Evolutionary conservation across 768 basidiomycete genomes (phyloP).

Genomic region (Boletus subcaerulescens): DNA sequence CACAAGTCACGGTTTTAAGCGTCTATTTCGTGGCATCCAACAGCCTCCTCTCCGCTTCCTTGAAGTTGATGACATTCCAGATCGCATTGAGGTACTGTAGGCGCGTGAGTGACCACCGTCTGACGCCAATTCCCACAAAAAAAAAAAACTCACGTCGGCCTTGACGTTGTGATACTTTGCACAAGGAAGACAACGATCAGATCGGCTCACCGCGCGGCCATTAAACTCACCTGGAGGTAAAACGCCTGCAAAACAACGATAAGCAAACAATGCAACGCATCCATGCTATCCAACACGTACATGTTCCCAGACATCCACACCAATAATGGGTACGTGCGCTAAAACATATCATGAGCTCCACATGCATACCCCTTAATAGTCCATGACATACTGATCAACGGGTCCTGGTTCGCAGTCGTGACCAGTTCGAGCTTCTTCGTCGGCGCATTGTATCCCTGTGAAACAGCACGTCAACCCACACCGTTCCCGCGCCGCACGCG

Average conservation of each 20-base stretch:
- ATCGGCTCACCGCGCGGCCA: not conserved
- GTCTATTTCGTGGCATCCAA: slow-evolving; percentile 36
- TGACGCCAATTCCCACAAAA: slow-evolving; percentile 10
- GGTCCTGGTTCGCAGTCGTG: slow-evolving; percentile 97
- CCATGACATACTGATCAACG: slow-evolving; percentile 55
- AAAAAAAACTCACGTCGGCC: slow-evolving; percentile 63
- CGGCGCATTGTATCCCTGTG: slow-evolving; percentile 63
- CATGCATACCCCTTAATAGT: not conserved
- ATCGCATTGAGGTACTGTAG: slow-evolving; percentile 87
- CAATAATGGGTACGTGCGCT: slow-evolving; percentile 90
- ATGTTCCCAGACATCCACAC: slow-evolving; percentile 98
- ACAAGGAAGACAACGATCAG: slow-evolving; percentile 24
- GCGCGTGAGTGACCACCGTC: slow-evolving; percentile 4
- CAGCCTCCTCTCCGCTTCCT: slow-evolving; percentile 74
- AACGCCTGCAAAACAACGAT: slow-evolving; percentile 49
- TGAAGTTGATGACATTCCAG: slow-evolving; percentile 96
- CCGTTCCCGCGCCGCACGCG: not conserved
- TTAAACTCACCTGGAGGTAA: slow-evolving; percentile 41
- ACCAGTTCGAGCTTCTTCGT: slow-evolving; percentile 82
- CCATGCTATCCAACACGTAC: slow-evolving; percentile 40
- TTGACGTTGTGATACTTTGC: slow-evolving; percentile 88
- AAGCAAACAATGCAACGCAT: not conserved
- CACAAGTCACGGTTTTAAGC: not conserved
- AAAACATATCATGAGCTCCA: slow-evolving; percentile 9
- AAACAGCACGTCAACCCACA: not conserved